Base-by-base conservation (phyloP, 2,329 filamentous ascomycete species). In the Pseudocercospora fijiensis region DNA sequence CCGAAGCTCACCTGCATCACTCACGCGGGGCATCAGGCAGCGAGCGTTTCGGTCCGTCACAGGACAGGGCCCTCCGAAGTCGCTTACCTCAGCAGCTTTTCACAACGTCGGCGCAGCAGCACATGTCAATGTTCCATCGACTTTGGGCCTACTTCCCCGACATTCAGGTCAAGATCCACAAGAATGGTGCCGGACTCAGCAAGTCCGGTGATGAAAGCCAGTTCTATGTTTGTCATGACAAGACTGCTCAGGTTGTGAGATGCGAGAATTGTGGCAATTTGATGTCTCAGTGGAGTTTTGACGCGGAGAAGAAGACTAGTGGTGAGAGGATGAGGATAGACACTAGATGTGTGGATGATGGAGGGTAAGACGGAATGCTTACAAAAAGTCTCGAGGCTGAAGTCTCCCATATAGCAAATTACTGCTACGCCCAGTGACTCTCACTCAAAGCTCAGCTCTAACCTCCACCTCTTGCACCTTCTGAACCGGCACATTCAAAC, bases 71-170 rank as follows among this genome's bases (percentile, higher is more conserved):
- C n/a, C n/a, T 41, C 37, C 37, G 18, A 37, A n/a, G 10, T 13
- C 10, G 33, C 33, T 37, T 37, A 37, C 13, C 2, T 37, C 16
- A 37, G 30, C 10, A 11, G 9, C 30, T 33, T 33, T 4, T 16
- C 33, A n/a, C 13, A 4, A 16, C n/a, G n/a, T n/a, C n/a, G n/a
- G n/a, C n/a, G n/a, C 10, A 53, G 69, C 63, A 72, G 72, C 53
- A 65, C 65, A 56, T 74, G 72, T 43, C 72, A 69, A 66, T 74
- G 72, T 61, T 68, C 70, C 26, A 66, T 74, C 59, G 73, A n/a
- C 68, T 66, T 10, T 74, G 72, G 72, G 63, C 55, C 2, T 74
- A 74, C 65, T 74, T 72, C 58, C 9, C 45, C 8, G 28, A 45
- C 43, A 52, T 47, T 9, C 47, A 60, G 18, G 33, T 64, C 7